Evolutionary conservation across 2,329 filamentous ascomycete genomes (phyloP), one percentile per base, ranked within the genome.

Genomic region (Colletotrichum tamarilloi): DNA sequence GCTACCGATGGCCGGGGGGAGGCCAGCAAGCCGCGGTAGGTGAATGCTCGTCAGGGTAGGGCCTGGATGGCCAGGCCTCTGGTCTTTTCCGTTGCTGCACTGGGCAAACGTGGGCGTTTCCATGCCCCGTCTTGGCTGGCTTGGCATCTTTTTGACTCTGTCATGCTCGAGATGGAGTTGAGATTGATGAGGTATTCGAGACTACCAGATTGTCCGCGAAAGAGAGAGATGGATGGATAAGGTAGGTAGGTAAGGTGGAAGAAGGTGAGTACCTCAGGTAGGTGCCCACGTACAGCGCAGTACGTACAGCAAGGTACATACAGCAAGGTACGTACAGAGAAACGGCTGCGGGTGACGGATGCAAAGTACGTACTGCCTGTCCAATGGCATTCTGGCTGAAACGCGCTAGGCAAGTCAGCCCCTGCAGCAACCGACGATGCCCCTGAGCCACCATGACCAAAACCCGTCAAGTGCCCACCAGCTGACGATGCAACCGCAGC

Each of bases 311-410:
- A 26, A 26, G 35, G 5, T 38, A 38, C 12, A 12, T 38, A 12
- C 35, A 14, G 35, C 19, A n/a, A 49, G 42, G 6, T n/a, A 49
- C 42, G 19, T 19, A n/a, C 19, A 49, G 42, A 49, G 42, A 49
- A 49, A n/a, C 42, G 42, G 42, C 16, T 49, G 42, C 16, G 8
- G 42, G 16, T 46, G 42, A 46, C 19, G 42, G 42, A 46, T 46
- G 42, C 42, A 46, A 46, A n/a, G 42, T 46, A 46, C 42, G 42
- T 46, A 46, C 42, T n/a, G 42, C 42, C 42, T n/a, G 24, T 56
- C 68, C 56, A 67, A 72, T 68, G 68, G 68, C 57, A 72, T 72
- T 68, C 57, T 72, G 49, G 35, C 64, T 72, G 68, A 68, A 72
- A 72, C 68, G 58, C 68, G 49, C 68, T 72, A 72, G 57, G 11